Percentiles rank a stretch among this genome's conserved stretches.
phyloP scores from a whole-genome alignment of 2,329 filamentous ascomycete species.

The Colletotrichum tropicale region DNA sequence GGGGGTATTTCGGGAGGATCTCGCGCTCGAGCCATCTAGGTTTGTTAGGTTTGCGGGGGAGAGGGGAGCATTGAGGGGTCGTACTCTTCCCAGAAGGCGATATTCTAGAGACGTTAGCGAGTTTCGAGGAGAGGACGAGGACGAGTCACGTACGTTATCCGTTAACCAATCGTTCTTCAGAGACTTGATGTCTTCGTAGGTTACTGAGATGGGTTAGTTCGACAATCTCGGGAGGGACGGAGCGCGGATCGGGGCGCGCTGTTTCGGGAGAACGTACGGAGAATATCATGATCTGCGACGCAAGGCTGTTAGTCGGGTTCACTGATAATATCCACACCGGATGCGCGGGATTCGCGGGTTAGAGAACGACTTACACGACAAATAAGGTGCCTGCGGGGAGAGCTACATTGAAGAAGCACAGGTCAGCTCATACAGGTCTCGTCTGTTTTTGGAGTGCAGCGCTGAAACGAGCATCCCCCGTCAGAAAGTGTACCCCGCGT shows the following conservation, averaged over 20 bases:
- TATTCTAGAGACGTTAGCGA: conserved; percentile 64
- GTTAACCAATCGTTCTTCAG: conserved; percentile 95
- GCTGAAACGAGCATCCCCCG: conserved; percentile 1
- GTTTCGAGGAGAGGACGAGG: neutral
- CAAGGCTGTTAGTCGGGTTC: neutral
- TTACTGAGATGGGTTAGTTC: conserved; percentile 60
- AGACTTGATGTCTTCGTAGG: conserved; percentile 85
- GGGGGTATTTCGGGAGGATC: conserved; percentile 78
- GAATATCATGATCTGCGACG: conserved; percentile 34
- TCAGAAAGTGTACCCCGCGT: neutral
- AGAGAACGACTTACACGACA: conserved; percentile 46
- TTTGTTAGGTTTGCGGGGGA: conserved; percentile 11
- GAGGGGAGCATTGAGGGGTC: conserved; percentile 28
- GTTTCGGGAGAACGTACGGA: conserved; percentile 8
- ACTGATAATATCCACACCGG: too few species aligned
- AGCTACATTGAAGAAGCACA: conserved; percentile 23
- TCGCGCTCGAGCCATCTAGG: conserved; percentile 84
- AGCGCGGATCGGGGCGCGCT: neutral
- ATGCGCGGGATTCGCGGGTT: neutral
- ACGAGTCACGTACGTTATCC: conserved; percentile 74
- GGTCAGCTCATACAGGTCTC: conserved; percentile 17
- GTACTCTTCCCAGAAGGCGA: conserved; percentile 98
- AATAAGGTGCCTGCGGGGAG: conserved; percentile 45
- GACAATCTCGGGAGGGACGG: neutral
- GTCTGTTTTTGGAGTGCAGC: neutral